A percentile compares a stretch with the other conserved stretches of the same genome.
phyloP scores from a whole-genome alignment of 805 yeast species.

The Sungouiella blattae region DNA sequence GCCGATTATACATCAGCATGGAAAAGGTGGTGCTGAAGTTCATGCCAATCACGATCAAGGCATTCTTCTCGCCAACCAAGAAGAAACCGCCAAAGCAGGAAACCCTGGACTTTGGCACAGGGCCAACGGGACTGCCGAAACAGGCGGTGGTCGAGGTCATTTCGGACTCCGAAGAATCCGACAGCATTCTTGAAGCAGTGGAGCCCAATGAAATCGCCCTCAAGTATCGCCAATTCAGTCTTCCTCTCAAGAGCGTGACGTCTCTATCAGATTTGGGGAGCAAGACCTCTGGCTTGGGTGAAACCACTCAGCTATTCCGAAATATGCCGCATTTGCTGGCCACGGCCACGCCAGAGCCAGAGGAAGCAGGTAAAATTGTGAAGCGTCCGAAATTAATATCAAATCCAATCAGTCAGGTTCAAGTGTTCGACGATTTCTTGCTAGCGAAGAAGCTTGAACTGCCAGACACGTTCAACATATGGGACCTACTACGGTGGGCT shows the following conservation, averaged over 20 bases:
- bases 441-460: slow-evolving; percentile 24
- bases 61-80: slow-evolving; percentile 5
- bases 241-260: slow-evolving; percentile 3
- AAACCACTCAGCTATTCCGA: slow-evolving; percentile 15
- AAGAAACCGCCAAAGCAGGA: not conserved
- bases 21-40: slow-evolving; percentile 9
- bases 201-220: not conserved
- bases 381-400: slow-evolving; percentile 2
- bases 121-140: not conserved
- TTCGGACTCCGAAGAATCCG: slow-evolving; percentile 23
- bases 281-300: slow-evolving; percentile 16
- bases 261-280: slow-evolving; percentile 12
- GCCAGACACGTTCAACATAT: slow-evolving; percentile 20
- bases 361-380: not conserved
- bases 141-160: slow-evolving; percentile 14
- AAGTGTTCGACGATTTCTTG: slow-evolving; percentile 31
- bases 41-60: not conserved
- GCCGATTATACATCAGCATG: slow-evolving; percentile 3
- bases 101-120: not conserved
- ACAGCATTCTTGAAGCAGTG: slow-evolving; percentile 5
- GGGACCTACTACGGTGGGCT: slow-evolving; percentile 35
- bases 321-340: slow-evolving; percentile 18
- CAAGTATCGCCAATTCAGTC: not conserved
- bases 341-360: slow-evolving; percentile 9
- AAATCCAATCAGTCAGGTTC: slow-evolving; percentile 10